Percentiles rank a stretch among this genome's conserved stretches.
Conservation (phyloP, 805 yeast species). For the Saturnispora zaruensis region DNA sequence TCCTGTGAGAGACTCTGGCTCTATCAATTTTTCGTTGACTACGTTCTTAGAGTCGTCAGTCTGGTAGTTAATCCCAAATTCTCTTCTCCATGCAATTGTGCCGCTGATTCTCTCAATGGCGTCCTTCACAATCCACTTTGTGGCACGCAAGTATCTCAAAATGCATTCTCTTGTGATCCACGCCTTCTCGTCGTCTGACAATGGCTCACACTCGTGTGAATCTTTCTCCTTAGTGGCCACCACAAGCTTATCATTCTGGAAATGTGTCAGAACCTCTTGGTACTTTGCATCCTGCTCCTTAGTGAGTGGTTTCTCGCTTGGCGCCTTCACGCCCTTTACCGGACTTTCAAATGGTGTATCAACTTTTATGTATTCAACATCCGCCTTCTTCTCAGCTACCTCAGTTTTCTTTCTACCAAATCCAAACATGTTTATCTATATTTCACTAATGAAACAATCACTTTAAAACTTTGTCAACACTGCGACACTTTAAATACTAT, state of each 20-base stretch:
- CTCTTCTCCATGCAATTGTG: constrained; percentile 88
- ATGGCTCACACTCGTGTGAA: constrained; percentile 29
- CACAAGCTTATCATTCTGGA: constrained; percentile 42
- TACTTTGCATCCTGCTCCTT: constrained; percentile 54
- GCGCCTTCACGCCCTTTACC: constrained; percentile 43
- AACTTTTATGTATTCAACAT: constrained; percentile 17
- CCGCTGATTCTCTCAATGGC: constrained; percentile 68
- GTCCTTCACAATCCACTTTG: constrained; percentile 74
- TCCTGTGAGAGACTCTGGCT: constrained; percentile 79
- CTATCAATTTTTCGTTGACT: constrained; percentile 45
- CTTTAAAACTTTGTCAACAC: neutral
- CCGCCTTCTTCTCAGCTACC: constrained; percentile 11
- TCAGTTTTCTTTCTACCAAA: constrained; percentile 22
- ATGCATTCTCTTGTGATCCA: constrained; percentile 94
- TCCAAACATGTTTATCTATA: constrained; percentile 16
- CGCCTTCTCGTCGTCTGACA: constrained; percentile 56
- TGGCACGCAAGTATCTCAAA: constrained; percentile 82
- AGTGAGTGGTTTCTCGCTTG: constrained; percentile 38
- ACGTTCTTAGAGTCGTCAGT: constrained; percentile 39
- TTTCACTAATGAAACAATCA: neutral
- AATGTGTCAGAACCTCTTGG: constrained; percentile 51
- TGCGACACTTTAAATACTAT: neutral
- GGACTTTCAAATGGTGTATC: constrained; percentile 49
- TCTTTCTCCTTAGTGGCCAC: constrained; percentile 43
- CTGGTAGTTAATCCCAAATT: constrained; percentile 58